phyloP scores from a whole-genome alignment of 1,284 basidiomycete species.

The Malassezia cuniculi region DNA sequence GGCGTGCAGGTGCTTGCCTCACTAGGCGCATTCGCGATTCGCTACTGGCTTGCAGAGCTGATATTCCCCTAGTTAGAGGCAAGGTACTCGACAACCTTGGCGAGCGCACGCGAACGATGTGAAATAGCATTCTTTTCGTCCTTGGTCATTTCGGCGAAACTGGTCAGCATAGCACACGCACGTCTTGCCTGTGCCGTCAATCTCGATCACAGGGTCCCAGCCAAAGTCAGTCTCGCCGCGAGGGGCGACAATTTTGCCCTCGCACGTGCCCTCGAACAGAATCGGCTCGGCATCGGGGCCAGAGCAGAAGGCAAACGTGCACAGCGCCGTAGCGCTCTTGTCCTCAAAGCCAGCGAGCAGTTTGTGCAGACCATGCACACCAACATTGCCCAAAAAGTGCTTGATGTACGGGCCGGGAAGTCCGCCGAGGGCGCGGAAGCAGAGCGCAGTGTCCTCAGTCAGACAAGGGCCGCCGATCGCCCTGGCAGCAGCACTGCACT shows the following conservation, averaged over 20 bases:
- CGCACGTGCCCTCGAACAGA: constrained; percentile 82
- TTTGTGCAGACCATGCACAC: constrained; percentile 54
- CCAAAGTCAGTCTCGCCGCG: constrained; percentile 65
- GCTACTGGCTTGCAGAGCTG: constrained; percentile 33
- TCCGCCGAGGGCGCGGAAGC: constrained; percentile 73
- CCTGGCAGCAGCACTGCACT: constrained; percentile 52
- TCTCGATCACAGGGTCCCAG: constrained; percentile 83
- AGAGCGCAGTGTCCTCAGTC: constrained; percentile 90
- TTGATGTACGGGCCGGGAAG: constrained; percentile 97
- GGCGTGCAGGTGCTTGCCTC: constrained; percentile 25
- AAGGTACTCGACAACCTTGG: constrained; percentile 6
- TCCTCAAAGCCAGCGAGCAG: constrained; percentile 72
- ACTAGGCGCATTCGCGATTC: constrained; percentile 28
- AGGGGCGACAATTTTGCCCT: constrained; percentile 73
- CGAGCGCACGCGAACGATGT: constrained; percentile 11
- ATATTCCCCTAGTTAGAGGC: constrained; percentile 11
- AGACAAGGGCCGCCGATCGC: constrained; percentile 74
- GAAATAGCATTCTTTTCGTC: constrained; percentile 62
- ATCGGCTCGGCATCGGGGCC: constrained; percentile 20
- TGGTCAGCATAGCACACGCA: constrained; percentile 46
- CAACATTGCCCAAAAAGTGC: constrained; percentile 47
- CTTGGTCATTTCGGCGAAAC: constrained; percentile 73
- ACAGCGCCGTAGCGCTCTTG: constrained; percentile 72
- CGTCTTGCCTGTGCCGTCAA: constrained; percentile 58
- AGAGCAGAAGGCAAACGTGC: constrained; percentile 81